Evolutionary conservation across 2,329 filamentous ascomycete genomes (phyloP).

Genomic region (Alternaria angustiovoidea): DNA sequence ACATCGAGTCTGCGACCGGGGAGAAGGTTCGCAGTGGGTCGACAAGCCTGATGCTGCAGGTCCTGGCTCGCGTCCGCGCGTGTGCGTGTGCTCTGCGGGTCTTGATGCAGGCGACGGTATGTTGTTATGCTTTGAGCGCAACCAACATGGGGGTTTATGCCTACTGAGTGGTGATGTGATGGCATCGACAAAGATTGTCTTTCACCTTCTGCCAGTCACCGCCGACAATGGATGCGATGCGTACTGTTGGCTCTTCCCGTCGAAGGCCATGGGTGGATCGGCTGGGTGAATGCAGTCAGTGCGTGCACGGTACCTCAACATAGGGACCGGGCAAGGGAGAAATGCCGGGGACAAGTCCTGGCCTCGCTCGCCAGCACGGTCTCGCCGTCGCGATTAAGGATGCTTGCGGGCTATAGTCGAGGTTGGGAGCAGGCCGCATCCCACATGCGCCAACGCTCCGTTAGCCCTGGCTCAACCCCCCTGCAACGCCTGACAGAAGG

Average conservation of each 20-base stretch:
- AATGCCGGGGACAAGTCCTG: slow-evolving; percentile 25
- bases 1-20: slow-evolving; percentile 22
- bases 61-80: slow-evolving; percentile 24
- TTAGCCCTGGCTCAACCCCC: slow-evolving; percentile 26
- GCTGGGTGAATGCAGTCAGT: slow-evolving; percentile 20
- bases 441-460: slow-evolving; percentile 32
- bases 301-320: slow-evolving; percentile 15
- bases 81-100: slow-evolving; percentile 34
- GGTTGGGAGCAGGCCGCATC: slow-evolving; percentile 24
- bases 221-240: neutral
- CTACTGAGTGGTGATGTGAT: neutral
- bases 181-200: neutral
- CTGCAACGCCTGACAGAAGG: slow-evolving; percentile 29
- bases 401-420: slow-evolving; percentile 14
- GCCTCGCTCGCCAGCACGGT: slow-evolving; percentile 24
- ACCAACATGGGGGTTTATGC: slow-evolving; percentile 9
- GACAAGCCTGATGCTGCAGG: slow-evolving; percentile 33
- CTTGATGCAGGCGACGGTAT: slow-evolving; percentile 31
- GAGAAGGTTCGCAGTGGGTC: slow-evolving; percentile 19
- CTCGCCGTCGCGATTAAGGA: slow-evolving; percentile 33
- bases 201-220: neutral
- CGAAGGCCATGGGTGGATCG: neutral
- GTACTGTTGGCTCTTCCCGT: neutral
- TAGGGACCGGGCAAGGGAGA: slow-evolving; percentile 16
- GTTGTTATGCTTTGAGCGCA: slow-evolving; percentile 6